Evolutionary conservation across 148 eudicot genomes (phyloP).

Genomic region (Dianthus caryophyllus): DNA sequence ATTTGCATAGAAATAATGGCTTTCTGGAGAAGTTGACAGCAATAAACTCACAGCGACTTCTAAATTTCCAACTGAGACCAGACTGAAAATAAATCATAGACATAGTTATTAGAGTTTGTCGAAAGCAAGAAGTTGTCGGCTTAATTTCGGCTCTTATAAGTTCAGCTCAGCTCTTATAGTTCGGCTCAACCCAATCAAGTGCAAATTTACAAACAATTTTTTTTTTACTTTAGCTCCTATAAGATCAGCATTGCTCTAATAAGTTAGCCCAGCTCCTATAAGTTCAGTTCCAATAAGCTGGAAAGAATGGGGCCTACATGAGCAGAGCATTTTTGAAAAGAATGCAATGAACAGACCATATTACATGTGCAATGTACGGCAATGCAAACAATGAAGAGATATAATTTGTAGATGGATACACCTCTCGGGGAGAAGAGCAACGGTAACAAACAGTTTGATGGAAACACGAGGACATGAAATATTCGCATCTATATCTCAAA

Average conservation of each 20-base stretch:
- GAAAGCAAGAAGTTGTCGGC: background rate
- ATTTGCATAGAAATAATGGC: conserved; percentile 80
- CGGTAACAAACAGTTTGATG: background rate
- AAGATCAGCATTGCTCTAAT: no score
- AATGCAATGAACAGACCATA: background rate
- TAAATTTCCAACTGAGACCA: conserved; percentile 85
- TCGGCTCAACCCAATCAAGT: no score
- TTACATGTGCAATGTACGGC: background rate
- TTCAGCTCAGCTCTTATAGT: no score
- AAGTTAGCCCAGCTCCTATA: background rate
- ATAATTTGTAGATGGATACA: background rate
- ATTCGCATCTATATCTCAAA: background rate
- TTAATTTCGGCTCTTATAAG: no score
- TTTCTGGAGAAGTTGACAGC: conserved; percentile 96
- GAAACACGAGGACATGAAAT: background rate
- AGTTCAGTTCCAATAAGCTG: background rate
- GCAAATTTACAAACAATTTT: no score
- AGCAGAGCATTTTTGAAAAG: background rate
- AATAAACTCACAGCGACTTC: conserved; percentile 95
- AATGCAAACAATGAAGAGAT: background rate
- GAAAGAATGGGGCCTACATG: background rate
- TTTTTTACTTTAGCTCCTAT: no score
- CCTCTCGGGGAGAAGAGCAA: background rate
- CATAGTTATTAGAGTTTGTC: background rate
- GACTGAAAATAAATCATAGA: conserved; percentile 43